Conservation (phyloP, 1,139 yeast species). For the Saccharomyces hybrid region DNA sequence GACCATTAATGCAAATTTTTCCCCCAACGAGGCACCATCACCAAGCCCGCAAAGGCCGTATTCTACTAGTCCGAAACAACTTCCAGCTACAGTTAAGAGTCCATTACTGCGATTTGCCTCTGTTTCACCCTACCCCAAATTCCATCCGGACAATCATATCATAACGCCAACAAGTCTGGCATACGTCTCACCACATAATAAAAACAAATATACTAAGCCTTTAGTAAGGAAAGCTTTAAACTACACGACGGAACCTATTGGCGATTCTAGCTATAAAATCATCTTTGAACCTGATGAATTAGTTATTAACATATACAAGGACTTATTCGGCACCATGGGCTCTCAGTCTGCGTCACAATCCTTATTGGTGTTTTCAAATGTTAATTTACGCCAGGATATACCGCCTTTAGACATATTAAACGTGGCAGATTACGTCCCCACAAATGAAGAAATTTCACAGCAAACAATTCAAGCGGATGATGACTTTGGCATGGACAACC, state of each 20-base stretch:
- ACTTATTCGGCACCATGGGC: slow-evolving; percentile 22
- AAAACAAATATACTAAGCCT: slow-evolving; percentile 2
- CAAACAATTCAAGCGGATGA: slow-evolving; percentile 6
- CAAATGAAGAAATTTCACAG: slow-evolving; percentile 10
- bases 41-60: slow-evolving; percentile 2
- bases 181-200: background rate
- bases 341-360: slow-evolving; percentile 23
- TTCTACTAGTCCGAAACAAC: slow-evolving; percentile 4
- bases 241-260: slow-evolving; percentile 9
- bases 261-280: slow-evolving; percentile 9
- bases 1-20: background rate
- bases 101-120: slow-evolving; percentile 2
- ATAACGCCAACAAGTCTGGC: background rate
- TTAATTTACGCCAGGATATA: slow-evolving; percentile 3
- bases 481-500: background rate
- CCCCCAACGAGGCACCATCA: background rate
- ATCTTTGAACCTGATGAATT: slow-evolving; percentile 27
- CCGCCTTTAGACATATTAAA: slow-evolving; percentile 5
- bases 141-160: background rate
- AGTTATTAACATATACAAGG: slow-evolving; percentile 19
- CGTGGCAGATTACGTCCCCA: slow-evolving; percentile 6
- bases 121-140: background rate
- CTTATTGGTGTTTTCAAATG: slow-evolving; percentile 19
- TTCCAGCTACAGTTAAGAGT: background rate
- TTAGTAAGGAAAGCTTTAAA: slow-evolving; percentile 6